Base-by-base conservation (phyloP, 257 asterid genomes). In the Penstemon eatonii region DNA sequence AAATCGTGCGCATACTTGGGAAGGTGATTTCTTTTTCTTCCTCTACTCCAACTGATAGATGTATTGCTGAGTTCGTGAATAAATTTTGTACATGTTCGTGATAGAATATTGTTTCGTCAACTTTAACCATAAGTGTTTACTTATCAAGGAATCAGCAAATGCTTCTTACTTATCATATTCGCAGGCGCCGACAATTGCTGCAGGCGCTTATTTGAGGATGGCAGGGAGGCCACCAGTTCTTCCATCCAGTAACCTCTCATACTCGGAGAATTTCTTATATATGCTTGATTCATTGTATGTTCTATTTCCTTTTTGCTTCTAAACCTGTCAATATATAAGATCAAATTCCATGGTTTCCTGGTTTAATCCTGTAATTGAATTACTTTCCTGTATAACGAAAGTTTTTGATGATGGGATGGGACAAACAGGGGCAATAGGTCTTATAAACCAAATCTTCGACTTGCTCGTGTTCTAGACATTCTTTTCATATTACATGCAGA, bases 191-290 rank as follows among this genome's bases (percentile, higher is more conserved):
- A n/a, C n/a, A n/a, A n/a, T n/a, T n/a, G n/a, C n/a, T n/a, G n/a
- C 99, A 25, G 99, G 98, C 40, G 98, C 99, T 78, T 91, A 91
- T 80, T 81, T 94, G 87, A 94, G 99, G 76, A 79, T 91, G 90
- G 96, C 99, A 33, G 99, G 99, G 76, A 84, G 99, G 79, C 95
- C 99, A 44, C 87, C 97, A 60, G 98, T 91, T 78, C 98, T 89
- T 66, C 99, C 99, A n/a, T 94, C 96, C 47, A 89, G 76, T 83
- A 91, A 73, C 63, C 93, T 94, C 41, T 94, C 99, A 44, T 94
- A 94, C 80, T 82, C 96, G 6, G 99, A 94, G 85, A 94, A 94
- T 82, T 94, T 94, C 87, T 80, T 94, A 71, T 94, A 94, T 75
- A 94, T 94, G 99, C 99, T 94, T 49, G 99, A 94, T 83, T 94